These are phyloP conservation scores for Neurospora sp. DNA, from an alignment of 495 filamentous ascomycete genomes.

Conservation along the genomic window DNA sequence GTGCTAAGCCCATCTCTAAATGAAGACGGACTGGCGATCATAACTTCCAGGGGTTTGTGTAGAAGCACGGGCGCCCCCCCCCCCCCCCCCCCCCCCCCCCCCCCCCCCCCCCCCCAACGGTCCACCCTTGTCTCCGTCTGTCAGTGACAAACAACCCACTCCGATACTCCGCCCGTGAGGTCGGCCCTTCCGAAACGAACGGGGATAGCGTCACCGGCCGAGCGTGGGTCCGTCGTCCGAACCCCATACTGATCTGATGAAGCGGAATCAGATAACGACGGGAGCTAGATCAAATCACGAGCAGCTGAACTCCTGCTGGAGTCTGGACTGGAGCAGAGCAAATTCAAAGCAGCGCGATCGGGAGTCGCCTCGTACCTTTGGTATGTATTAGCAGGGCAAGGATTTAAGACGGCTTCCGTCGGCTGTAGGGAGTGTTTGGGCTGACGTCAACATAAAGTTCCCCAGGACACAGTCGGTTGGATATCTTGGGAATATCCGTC, in stretches of 20 bases:
- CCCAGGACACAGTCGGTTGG: no score
- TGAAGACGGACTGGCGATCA: neutral
- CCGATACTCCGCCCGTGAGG: neutral
- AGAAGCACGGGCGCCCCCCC: neutral
- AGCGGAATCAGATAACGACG: neutral
- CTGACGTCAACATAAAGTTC: no score
- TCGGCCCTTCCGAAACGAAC: neutral
- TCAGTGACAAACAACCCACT: neutral
- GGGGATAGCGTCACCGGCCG: neutral
- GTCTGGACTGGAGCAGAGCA: neutral
- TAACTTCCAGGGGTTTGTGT: neutral
- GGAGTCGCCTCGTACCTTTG: neutral
- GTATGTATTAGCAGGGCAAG: neutral
- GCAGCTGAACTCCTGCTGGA: neutral
- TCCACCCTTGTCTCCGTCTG: neutral
- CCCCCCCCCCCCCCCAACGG: neutral
- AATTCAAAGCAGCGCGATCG: neutral
- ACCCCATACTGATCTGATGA: no score
- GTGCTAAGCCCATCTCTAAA: neutral
- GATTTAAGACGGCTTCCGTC: neutral
- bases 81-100: no score
- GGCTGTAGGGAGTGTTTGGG: neutral
- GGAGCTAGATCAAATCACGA: neutral
- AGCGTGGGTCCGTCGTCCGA: neutral
- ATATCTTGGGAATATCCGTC: no score